These are phyloP conservation scores for Aphanocladium album DNA, from an alignment of 2,329 filamentous ascomycete genomes.

Conservation along the genomic window DNA sequence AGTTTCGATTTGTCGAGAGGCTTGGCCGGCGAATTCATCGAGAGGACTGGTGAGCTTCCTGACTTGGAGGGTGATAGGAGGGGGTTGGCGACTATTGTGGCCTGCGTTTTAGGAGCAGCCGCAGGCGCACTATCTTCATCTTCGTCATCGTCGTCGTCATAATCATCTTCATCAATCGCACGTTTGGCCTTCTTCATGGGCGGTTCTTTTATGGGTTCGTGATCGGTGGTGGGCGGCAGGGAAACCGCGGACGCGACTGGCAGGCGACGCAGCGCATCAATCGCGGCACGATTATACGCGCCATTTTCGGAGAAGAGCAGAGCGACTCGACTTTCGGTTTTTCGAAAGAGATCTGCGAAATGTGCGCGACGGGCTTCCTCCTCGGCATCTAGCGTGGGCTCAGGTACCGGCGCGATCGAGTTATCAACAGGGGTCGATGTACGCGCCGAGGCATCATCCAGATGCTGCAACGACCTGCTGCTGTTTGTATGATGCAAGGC, in stretches of 20 bases:
- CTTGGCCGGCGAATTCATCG: slow-evolving; percentile 56
- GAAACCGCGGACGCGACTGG: slow-evolving; percentile 33
- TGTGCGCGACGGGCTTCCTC: slow-evolving; percentile 68
- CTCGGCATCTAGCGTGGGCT: slow-evolving; percentile 54
- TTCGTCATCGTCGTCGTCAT: slow-evolving; percentile 77
- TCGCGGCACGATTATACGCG: slow-evolving; percentile 45
- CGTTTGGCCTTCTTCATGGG: slow-evolving; percentile 70
- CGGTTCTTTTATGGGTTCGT: slow-evolving; percentile 54
- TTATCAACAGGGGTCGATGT: slow-evolving; percentile 48
- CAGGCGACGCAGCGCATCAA: slow-evolving; percentile 48
- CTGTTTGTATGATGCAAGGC: slow-evolving; percentile 44
- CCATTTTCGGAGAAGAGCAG: slow-evolving; percentile 63
- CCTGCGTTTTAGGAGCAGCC: slow-evolving; percentile 44
- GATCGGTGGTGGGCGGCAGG: slow-evolving; percentile 53
- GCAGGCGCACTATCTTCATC: slow-evolving; percentile 54
- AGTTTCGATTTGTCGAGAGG: slow-evolving; percentile 49
- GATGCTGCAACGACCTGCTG: slow-evolving; percentile 48
- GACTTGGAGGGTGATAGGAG: slow-evolving; percentile 66
- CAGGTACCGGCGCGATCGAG: slow-evolving; percentile 50
- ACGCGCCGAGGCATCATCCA: slow-evolving; percentile 54
- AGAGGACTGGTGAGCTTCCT: slow-evolving; percentile 61
- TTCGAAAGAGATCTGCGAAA: slow-evolving; percentile 73
- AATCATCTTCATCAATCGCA: slow-evolving; percentile 78
- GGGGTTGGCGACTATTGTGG: slow-evolving; percentile 46
- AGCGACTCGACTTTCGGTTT: slow-evolving; percentile 71